These are phyloP conservation scores for Exophiala sp. DNA, from an alignment of 2,329 filamentous ascomycete species.

Conservation along the genomic window DNA sequence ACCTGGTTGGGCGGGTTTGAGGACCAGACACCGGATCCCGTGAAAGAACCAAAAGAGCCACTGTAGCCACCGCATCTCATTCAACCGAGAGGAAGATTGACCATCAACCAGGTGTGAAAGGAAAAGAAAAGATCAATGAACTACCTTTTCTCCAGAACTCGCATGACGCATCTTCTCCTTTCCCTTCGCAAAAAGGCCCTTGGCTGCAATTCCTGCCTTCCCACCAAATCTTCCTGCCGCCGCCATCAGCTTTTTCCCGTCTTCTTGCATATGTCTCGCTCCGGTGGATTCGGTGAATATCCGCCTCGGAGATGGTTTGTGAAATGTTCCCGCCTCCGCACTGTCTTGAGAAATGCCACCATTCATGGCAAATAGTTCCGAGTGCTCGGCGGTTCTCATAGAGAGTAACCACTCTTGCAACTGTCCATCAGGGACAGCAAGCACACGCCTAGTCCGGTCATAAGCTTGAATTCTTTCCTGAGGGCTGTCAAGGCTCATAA, in stretches of 20 bases:
- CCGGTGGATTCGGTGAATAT: conserved; percentile 23
- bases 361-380: conserved; percentile 39
- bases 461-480: conserved; percentile 68
- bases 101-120: conserved; percentile 13
- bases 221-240: conserved; percentile 67
- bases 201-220: conserved; percentile 71
- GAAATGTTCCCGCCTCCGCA: conserved; percentile 1
- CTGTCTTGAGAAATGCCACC: conserved; percentile 25
- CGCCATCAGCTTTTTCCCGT: conserved; percentile 83
- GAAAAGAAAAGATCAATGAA: conserved; percentile 54
- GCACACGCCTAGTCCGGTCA: conserved; percentile 63
- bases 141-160: conserved; percentile 72
- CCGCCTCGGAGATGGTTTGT: conserved; percentile 17
- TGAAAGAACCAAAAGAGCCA: conserved; percentile 3
- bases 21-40: conserved; percentile 7
- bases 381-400: conserved; percentile 48
- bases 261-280: conserved; percentile 61
- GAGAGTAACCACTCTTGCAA: conserved; percentile 54
- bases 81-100: conserved; percentile 16
- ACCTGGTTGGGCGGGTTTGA: neutral
- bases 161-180: conserved; percentile 70
- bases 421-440: conserved; percentile 67
- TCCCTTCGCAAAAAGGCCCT: conserved; percentile 84
- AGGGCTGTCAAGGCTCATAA: conserved; percentile 61
- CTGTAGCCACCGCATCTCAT: conserved; percentile 8